Conservation (phyloP, 495 filamentous ascomycete species). For the Penicillium chermesinum region DNA sequence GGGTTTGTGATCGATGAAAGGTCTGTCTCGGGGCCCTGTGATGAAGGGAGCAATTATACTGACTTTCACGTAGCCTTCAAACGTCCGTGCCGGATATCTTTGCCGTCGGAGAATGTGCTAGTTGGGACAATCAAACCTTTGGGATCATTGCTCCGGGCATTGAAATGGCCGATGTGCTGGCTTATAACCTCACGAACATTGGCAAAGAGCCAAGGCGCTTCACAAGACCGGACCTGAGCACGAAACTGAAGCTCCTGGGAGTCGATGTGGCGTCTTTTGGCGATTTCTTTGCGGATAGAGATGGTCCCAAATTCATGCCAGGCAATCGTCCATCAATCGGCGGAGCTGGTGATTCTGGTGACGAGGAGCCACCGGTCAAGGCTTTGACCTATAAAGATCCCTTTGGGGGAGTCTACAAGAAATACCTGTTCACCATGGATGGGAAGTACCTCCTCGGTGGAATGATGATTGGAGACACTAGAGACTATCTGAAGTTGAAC, state of each 20-base stretch:
- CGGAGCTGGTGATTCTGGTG: constrained; percentile 28
- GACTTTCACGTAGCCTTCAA: constrained; percentile 43
- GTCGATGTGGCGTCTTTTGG: constrained; percentile 95
- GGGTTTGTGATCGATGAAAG: constrained; percentile 71
- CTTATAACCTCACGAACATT: constrained; percentile 90
- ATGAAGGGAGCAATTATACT: not conserved
- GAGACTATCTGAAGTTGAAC: constrained; percentile 89
- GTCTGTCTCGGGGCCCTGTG: constrained; percentile 13
- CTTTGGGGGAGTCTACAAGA: constrained; percentile 92
- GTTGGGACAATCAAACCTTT: constrained; percentile 90
- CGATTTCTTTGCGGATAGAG: constrained; percentile 91
- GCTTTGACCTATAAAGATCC: constrained; percentile 90
- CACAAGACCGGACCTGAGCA: constrained; percentile 85
- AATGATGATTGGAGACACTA: constrained; percentile 98
- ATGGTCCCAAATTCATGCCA: constrained; percentile 74
- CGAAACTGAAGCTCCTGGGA: constrained; percentile 87
- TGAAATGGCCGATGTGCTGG: constrained; percentile 92
- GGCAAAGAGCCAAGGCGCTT: constrained; percentile 67
- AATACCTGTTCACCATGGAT: constrained; percentile 88
- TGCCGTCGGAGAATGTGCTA: constrained; percentile 92
- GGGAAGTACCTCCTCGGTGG: constrained; percentile 91
- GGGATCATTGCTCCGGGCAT: constrained; percentile 91
- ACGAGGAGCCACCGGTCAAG: constrained; percentile 60
- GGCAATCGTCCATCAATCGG: constrained; percentile 36
- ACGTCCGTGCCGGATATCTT: constrained; percentile 76